Evolutionary conservation across 495 filamentous ascomycete species (phyloP), one percentile per base, ranked within the genome.

Genomic region (Penicillium nucicola): DNA sequence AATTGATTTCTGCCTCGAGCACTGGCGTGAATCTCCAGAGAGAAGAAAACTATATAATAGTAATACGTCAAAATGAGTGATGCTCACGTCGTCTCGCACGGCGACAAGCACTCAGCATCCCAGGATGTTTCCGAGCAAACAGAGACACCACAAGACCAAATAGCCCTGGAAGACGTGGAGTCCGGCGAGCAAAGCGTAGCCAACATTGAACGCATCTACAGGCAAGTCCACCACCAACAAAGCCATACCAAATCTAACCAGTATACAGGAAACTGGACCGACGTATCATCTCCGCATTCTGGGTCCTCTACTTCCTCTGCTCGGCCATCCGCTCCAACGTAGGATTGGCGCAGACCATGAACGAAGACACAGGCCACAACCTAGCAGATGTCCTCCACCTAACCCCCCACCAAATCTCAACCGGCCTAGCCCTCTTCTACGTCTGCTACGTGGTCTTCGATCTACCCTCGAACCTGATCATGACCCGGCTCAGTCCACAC

Each of bases 241-340:
- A 12, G 2, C 14, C 11, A 49, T 10, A 7, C 1, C 22, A 35
- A 13, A 18, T 4, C 34, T 35, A 38, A 47, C 28, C 33, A 18
- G 13, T 6, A 5, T 15, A 11, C 42, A 74, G 80, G 50, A 95
- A 93, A 65, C 75, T 96, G 47, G 90, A 96, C 59, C 75, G 75
- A 9, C 84, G 90, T 37, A 92, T 96, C 64, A 87, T 96, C 52
- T 88, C 90, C 53, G 89, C 91, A 32, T 91, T 96, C 67, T 96
- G 90, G 90, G 69, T 85, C n/a, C 77, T 96, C 7, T 96, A 96
- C 70, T 95, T 96, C 66, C 78, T 96, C 50, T 89, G 87, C 76
- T 93, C 92, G 1, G 89, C 90, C 45, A 90, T 95, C 62, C 85
- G 90, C 38, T 92, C 88, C 54, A 95, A 95, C 76, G 86, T 96